These are phyloP conservation scores for Argentina anserina DNA, from an alignment of 306 rosid species.

Conservation along the genomic window DNA sequence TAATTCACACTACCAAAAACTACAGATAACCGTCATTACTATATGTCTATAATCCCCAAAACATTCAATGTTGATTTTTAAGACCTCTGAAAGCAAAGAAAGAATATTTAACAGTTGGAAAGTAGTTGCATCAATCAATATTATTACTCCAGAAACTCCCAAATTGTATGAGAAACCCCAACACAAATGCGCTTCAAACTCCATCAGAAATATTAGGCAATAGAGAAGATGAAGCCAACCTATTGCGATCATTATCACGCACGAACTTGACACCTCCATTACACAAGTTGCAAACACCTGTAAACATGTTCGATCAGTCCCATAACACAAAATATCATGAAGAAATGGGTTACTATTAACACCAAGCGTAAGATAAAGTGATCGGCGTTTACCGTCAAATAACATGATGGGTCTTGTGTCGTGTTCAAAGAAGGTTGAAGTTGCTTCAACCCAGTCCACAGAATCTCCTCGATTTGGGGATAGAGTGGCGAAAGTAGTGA, in stretches of 20 bases:
- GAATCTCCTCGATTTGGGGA: slow-evolving; percentile 39
- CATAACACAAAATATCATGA: background rate
- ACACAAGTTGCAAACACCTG: slow-evolving; percentile 91
- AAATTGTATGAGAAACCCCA: background rate
- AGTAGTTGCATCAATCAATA: background rate
- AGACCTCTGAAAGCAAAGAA: background rate
- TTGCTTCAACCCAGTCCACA: slow-evolving; percentile 61
- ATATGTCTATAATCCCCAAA: background rate
- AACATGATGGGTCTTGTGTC: slow-evolving; percentile 91
- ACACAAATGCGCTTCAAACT: background rate
- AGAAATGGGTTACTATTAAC: background rate
- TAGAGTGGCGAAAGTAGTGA: slow-evolving; percentile 39
- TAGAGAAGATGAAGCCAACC: slow-evolving; percentile 23
- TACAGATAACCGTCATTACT: background rate
- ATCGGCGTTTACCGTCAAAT: slow-evolving; percentile 60
- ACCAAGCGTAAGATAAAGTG: background rate
- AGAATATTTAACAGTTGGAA: background rate
- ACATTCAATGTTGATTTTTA: background rate
- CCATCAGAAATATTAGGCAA: too few species aligned
- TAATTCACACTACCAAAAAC: background rate
- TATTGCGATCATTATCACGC: slow-evolving; percentile 70
- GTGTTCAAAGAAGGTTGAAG: slow-evolving; percentile 64
- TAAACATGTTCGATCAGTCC: background rate
- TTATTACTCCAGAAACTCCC: background rate
- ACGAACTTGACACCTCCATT: slow-evolving; percentile 93